Evolutionary conservation across 129 eudicot genomes (phyloP).

Genomic region (Dittrichia graveolens): DNA sequence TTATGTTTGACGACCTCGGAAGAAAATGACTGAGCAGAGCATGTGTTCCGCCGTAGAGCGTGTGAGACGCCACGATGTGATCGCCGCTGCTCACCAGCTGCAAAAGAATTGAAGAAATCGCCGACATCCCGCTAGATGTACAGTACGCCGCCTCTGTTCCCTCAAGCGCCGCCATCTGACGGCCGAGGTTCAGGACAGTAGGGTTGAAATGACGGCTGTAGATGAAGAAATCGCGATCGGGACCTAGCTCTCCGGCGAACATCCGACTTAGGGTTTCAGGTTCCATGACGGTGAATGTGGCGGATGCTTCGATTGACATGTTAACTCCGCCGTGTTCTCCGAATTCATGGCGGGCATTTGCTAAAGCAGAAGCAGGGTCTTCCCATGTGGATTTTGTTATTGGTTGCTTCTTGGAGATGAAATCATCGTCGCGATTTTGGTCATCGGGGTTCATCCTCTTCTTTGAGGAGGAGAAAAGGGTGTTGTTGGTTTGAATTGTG

Average conservation of each 20-base stretch:
- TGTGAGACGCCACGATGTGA: constrained; percentile 54
- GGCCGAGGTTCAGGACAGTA: constrained; percentile 65
- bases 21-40: constrained; percentile 60
- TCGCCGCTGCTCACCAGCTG: constrained; percentile 61
- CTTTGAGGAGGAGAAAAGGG: constrained; percentile 32
- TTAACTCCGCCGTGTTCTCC: constrained; percentile 81
- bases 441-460: constrained; percentile 46
- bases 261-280: constrained; percentile 65
- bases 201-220: constrained; percentile 80
- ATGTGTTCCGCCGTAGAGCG: constrained; percentile 74
- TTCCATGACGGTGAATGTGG: constrained; percentile 83
- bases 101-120: constrained; percentile 53
- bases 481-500: constrained; percentile 25
- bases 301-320: constrained; percentile 84
- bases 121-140: constrained; percentile 75
- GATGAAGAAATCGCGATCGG: constrained; percentile 63
- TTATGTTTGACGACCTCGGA: constrained; percentile 57
- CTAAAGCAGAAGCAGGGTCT: constrained; percentile 53
- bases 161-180: constrained; percentile 75
- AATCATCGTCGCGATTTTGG: background rate
- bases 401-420: constrained; percentile 31
- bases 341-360: constrained; percentile 68
- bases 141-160: constrained; percentile 79
- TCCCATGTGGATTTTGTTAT: constrained; percentile 37
- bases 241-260: constrained; percentile 68